Conservation (phyloP, 306 rosid genomes). For the Cucumis cinereus region DNA sequence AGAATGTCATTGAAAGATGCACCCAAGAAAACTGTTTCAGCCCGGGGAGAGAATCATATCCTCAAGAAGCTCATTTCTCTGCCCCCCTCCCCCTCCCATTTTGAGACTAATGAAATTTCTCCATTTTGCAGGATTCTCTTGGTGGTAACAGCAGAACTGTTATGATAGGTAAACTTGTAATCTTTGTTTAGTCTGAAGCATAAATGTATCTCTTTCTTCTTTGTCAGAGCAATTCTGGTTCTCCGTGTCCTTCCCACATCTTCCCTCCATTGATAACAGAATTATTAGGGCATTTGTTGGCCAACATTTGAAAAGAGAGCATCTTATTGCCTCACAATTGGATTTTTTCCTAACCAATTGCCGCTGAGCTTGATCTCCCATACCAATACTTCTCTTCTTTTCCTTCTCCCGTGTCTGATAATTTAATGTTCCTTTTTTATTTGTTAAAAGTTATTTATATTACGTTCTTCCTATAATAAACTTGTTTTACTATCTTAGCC, state of each 20-base stretch:
- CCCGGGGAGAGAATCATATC: not conserved
- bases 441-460: not conserved
- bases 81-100: not conserved
- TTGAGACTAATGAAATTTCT: not conserved
- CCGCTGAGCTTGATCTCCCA: not conserved
- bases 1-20: not conserved
- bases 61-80: not conserved
- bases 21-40: not conserved
- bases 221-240: not conserved
- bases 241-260: not conserved
- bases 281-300: not conserved
- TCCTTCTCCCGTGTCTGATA: not conserved
- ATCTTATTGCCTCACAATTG: not conserved
- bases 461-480: constrained; percentile 2
- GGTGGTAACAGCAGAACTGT: constrained; percentile 99
- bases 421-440: not conserved
- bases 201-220: not conserved
- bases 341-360: not conserved
- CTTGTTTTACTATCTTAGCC: constrained; percentile 38
- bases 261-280: not conserved
- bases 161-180: constrained; percentile 65
- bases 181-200: not conserved
- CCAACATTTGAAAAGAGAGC: not conserved
- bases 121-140: constrained; percentile 83
- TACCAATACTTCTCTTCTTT: not conserved